Evolutionary conservation across 371 early-diverging fungal genomes (phyloP), one percentile per base, ranked within the genome.

Genomic region (Phascolomyces articulosus): DNA sequence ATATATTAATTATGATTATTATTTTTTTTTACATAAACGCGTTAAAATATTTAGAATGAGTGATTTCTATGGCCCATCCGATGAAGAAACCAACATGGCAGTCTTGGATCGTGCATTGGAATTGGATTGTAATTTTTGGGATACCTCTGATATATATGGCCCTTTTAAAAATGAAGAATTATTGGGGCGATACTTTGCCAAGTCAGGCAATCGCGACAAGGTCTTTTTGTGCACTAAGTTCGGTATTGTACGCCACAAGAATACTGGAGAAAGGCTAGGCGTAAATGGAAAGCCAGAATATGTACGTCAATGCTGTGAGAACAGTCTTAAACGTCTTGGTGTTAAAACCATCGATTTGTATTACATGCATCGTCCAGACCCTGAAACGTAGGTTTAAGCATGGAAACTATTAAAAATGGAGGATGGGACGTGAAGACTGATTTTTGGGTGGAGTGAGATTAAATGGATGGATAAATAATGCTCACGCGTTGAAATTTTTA

Each of bases 341-440:
- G 65, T 83, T 3, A 79, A 85, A 55, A 58, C 47, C 48, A 85
- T 87, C 57, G 88, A 88, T 63, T 69, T 87, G 27, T 88, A 87
- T 56, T 86, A 87, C 47, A 82, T 82, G 67, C 88, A 88, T 54
- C 77, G 85, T 27, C 77, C 83, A 26, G 86, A 85, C 58, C 72
- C 76, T 6, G 62, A 77, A 13, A 71, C 74, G 58, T 62, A 58
- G 58, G 62, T 24, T 15, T 6, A 4, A 3, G 2, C 1, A 11
- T 7, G 26, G n/a, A 7, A 24, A 4, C 26, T 21, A 21, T 4
- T 26, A 23, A 16, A 29, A 10, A 6, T 7, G 48, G 18, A 6
- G 6, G 48, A 48, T 7, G 6, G 9, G 9, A n/a, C n/a, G n/a
- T n/a, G n/a, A n/a, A n/a, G n/a, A n/a, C n/a, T n/a, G n/a, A n/a